These are phyloP conservation scores for Diaporthe humulicola DNA, from an alignment of 2,329 filamentous ascomycete species.

Conservation along the genomic window DNA sequence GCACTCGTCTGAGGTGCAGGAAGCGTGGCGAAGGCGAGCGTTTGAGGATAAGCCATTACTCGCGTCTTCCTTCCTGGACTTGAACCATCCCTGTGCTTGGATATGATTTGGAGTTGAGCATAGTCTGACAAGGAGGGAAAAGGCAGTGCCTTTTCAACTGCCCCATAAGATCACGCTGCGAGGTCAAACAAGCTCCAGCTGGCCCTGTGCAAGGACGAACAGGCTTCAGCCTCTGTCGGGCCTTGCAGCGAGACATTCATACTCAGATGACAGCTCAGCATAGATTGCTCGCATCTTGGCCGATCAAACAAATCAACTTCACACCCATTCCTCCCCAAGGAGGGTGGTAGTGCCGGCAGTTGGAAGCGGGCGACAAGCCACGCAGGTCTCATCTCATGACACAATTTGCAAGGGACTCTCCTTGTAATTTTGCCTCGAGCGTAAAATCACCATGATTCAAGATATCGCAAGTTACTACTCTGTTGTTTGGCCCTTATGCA, in stretches of 20 bases:
- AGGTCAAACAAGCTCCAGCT: not conserved
- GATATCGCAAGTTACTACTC: conserved; percentile 21
- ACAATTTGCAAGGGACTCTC: not conserved
- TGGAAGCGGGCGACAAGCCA: conserved; percentile 23
- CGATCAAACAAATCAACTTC: not conserved
- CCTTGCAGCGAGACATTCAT: not conserved
- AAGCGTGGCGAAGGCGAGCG: not conserved
- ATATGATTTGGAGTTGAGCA: not conserved
- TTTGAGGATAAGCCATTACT: not conserved
- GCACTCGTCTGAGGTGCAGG: not conserved
- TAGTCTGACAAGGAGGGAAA: not conserved
- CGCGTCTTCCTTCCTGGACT: conserved; percentile 3
- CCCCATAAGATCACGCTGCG: not conserved
- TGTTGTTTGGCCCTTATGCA: conserved; percentile 10
- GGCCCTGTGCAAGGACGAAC: not conserved
- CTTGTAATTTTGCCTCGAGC: not conserved
- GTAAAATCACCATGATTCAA: not conserved
- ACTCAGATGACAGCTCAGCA: not conserved
- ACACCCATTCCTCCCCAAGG: not conserved
- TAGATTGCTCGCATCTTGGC: not conserved
- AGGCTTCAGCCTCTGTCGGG: not conserved
- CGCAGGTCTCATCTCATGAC: conserved; percentile 7
- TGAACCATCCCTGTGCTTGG: not conserved
- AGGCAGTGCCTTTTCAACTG: not conserved
- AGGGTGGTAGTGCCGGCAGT: conserved; percentile 29